A percentile compares a stretch with the other conserved stretches of the same genome.
phyloP scores from a whole-genome alignment of 2,329 filamentous ascomycete genomes.

The Basipetospora sp. region DNA sequence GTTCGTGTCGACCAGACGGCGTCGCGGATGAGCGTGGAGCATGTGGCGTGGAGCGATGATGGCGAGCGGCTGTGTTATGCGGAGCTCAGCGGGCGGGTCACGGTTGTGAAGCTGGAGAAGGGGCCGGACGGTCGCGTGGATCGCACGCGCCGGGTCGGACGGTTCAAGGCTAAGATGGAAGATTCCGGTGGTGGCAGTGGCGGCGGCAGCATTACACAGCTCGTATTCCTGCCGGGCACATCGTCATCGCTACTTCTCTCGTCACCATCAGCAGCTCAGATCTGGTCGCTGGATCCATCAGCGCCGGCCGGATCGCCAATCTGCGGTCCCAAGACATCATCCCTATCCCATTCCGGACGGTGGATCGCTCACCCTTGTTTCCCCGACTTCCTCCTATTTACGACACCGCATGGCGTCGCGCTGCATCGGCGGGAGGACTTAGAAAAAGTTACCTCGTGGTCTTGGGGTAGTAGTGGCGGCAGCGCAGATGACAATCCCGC shows the following conservation, averaged over 20 bases:
- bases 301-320: neutral
- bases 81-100: neutral
- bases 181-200: no score
- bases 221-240: neutral
- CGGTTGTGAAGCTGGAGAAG: neutral
- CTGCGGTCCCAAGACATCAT: neutral
- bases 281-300: neutral
- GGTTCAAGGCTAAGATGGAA: neutral
- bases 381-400: neutral
- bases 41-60: neutral
- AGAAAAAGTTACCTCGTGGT: neutral
- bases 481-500: neutral
- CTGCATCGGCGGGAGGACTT: neutral
- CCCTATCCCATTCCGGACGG: neutral
- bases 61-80: neutral
- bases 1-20: neutral
- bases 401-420: neutral
- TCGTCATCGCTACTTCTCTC: neutral
- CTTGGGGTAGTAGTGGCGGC: neutral
- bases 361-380: neutral
- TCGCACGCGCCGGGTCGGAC: neutral
- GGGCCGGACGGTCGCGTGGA: neutral
- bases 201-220: neutral
- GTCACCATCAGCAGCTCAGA: neutral
- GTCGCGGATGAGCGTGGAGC: neutral